Evolutionary conservation across 441 rosid species (phyloP).

Genomic region (Erodium trifolium): DNA sequence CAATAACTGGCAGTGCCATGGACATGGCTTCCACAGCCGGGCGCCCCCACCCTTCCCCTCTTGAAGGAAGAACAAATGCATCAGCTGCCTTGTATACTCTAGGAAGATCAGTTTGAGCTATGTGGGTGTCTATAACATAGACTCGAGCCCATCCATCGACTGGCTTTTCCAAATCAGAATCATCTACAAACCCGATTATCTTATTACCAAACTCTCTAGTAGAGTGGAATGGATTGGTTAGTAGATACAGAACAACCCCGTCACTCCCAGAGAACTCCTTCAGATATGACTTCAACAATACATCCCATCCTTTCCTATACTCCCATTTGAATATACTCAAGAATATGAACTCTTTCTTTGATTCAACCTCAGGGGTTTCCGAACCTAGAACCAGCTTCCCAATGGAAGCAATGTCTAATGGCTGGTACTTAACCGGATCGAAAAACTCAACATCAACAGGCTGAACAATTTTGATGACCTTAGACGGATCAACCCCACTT

Average conservation of each 20-base stretch:
- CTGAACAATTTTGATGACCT: conserved; percentile 68
- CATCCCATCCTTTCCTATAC: conserved; percentile 86
- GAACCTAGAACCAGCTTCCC: conserved; percentile 47
- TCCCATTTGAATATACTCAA: conserved; percentile 88
- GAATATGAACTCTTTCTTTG: conserved; percentile 43
- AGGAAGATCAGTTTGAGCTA: conserved; percentile 68
- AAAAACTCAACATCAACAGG: conserved; percentile 64
- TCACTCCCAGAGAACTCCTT: conserved; percentile 51
- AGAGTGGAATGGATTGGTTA: conserved; percentile 73
- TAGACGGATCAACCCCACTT: conserved; percentile 66
- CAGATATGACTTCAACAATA: conserved; percentile 61
- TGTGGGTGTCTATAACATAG: conserved; percentile 52
- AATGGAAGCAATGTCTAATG: conserved; percentile 31
- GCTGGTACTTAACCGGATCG: conserved; percentile 43
- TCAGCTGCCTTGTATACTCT: conserved; percentile 60
- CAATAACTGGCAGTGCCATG: conserved; percentile 71
- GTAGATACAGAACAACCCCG: conserved; percentile 46
- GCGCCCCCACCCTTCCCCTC: conserved; percentile 92
- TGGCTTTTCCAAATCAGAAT: conserved; percentile 31
- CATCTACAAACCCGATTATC: conserved; percentile 52
- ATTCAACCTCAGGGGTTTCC: conserved; percentile 11
- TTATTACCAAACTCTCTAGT: conserved; percentile 53
- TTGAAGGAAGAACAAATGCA: conserved; percentile 70
- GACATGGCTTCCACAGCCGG: conserved; percentile 86
- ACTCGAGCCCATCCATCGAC: conserved; percentile 42